phyloP scores from a whole-genome alignment of 805 yeast species.

The Brettanomyces bruxellensis region DNA sequence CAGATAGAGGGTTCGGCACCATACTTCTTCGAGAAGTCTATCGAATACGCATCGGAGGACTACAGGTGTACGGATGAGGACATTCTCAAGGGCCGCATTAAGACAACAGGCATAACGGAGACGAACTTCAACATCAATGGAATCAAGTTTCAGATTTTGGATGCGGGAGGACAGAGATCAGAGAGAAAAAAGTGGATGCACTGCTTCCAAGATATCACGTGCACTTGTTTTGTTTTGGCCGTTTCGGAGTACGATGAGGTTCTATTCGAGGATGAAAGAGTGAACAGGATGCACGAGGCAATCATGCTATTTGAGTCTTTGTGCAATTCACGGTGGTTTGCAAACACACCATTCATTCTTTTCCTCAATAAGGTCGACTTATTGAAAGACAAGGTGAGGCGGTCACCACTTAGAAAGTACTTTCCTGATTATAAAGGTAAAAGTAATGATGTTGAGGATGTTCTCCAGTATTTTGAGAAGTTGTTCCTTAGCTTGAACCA shows the following conservation, averaged over 20 bases:
- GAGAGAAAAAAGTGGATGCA: conserved; percentile 94
- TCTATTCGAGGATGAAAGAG: conserved; percentile 81
- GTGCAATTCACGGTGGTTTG: conserved; percentile 80
- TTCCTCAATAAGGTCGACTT: conserved; percentile 86
- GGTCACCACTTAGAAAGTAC: conserved; percentile 58
- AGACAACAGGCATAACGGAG: conserved; percentile 93
- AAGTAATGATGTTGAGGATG: conserved; percentile 55
- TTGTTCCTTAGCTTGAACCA: conserved; percentile 57
- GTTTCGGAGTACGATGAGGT: conserved; percentile 88
- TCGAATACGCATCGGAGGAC: conserved; percentile 49
- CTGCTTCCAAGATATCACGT: conserved; percentile 84
- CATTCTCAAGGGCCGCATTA: conserved; percentile 81
- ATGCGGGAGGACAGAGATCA: conserved; percentile 94
- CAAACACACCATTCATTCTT: conserved; percentile 76
- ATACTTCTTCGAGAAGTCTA: conserved; percentile 71
- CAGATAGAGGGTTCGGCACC: conserved; percentile 79
- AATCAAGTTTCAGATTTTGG: conserved; percentile 66
- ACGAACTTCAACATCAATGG: conserved; percentile 62
- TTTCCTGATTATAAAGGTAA: conserved; percentile 74
- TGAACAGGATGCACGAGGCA: conserved; percentile 87
- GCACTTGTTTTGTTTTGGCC: conserved; percentile 81
- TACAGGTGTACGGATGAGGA: conserved; percentile 75
- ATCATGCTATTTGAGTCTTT: conserved; percentile 74
- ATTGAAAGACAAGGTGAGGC: conserved; percentile 58
- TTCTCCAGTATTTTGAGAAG: conserved; percentile 61